A percentile compares a stretch with the other conserved stretches of the same genome.
Evolutionary conservation across 805 yeast species (phyloP).

Genomic region (Candida maltosa): DNA sequence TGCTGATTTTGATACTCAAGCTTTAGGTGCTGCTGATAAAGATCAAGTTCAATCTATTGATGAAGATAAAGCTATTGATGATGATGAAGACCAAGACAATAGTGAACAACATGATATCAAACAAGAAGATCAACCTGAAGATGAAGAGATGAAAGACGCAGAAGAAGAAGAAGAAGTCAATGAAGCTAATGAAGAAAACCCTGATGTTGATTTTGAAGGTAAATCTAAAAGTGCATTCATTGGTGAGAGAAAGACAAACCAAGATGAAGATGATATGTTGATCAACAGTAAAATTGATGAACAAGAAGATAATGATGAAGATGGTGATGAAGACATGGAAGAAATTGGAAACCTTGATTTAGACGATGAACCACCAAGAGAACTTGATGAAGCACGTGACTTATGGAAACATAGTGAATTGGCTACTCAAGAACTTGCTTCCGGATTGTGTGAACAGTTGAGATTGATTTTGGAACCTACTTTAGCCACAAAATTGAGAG

Average conservation of each 20-base stretch:
- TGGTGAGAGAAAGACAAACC: conserved; percentile 40
- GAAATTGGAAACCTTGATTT: conserved; percentile 8
- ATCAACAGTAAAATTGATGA: conserved; percentile 6
- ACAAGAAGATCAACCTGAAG: conserved; percentile 26
- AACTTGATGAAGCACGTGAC: conserved; percentile 63
- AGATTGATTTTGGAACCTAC: conserved; percentile 94
- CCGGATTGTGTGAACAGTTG: conserved; percentile 87
- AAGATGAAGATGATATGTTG: conserved; percentile 16
- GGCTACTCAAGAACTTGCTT: conserved; percentile 83
- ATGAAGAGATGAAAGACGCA: conserved; percentile 19
- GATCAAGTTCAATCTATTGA: conserved; percentile 76
- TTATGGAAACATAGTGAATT: conserved; percentile 82
- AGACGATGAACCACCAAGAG: conserved; percentile 41
- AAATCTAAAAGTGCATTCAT: conserved; percentile 49
- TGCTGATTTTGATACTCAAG: conserved; percentile 80
- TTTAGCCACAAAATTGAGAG: conserved; percentile 87
- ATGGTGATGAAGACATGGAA: conserved; percentile 17
- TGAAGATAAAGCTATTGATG: conserved; percentile 80
- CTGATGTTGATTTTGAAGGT: conserved; percentile 46
- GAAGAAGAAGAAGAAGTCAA: conserved; percentile 29
- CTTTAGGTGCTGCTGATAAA: conserved; percentile 82
- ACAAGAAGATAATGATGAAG: conserved; percentile 10
- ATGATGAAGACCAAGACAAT: conserved; percentile 36
- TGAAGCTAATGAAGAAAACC: conserved; percentile 20
- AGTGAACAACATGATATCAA: conserved; percentile 23